Percentiles rank a stretch among this genome's conserved stretches.
Evolutionary conservation across 164 flowering plant genomes (phyloP).

Genomic region (Kalanchoe fedtschenkoi): DNA sequence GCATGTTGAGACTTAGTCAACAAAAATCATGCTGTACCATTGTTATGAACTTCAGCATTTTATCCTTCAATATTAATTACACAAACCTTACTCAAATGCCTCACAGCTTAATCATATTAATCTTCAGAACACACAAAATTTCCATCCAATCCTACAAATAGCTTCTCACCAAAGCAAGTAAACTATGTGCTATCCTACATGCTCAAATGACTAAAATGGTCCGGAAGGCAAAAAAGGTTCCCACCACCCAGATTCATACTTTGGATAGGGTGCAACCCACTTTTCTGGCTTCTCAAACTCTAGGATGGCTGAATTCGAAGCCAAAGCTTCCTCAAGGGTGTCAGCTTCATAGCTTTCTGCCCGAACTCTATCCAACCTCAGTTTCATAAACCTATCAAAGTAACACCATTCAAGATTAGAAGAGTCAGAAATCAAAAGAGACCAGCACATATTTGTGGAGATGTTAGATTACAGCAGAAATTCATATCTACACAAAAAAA

Average conservation of each 20-base stretch:
- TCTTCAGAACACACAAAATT: background rate
- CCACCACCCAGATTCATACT: slow-evolving; percentile 98
- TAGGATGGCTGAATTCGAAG: slow-evolving; percentile 53
- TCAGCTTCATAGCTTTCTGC: slow-evolving; percentile 64
- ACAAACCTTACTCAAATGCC: too few relatives aligned
- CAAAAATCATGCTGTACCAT: too few relatives aligned
- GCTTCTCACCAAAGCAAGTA: background rate
- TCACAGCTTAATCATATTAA: background rate
- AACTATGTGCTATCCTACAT: background rate
- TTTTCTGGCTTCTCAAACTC: slow-evolving; percentile 76
- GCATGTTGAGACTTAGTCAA: too few relatives aligned
- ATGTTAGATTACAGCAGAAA: background rate
- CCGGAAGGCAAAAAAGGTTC: slow-evolving; percentile 59
- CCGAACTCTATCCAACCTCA: slow-evolving; percentile 82
- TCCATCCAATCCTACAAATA: background rate
- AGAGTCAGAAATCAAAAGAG: background rate
- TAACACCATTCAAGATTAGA: background rate
- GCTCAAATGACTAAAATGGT: slow-evolving; percentile 12
- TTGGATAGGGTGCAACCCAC: slow-evolving; percentile 92
- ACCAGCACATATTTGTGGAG: background rate
- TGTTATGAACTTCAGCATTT: too few relatives aligned
- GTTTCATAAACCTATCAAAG: slow-evolving; percentile 78
- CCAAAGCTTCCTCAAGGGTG: slow-evolving; percentile 75
- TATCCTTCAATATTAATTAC: too few relatives aligned
- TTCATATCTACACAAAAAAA: too few relatives aligned